Base-by-base conservation (phyloP, 768 basidiomycete genomes). In the Pholiota conissans region DNA sequence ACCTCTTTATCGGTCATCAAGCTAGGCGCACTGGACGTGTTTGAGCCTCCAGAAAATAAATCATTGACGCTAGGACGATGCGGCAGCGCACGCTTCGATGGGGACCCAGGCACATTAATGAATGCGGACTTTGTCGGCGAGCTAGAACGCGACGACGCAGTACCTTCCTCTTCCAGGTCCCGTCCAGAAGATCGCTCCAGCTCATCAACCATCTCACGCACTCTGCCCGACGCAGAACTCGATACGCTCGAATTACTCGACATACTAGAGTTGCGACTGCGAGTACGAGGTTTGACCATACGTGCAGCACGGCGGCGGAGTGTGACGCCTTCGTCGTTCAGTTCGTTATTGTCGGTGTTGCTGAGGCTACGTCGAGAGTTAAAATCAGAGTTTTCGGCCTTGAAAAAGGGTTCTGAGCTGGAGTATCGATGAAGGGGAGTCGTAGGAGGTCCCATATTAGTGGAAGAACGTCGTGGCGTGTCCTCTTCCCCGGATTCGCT, bases 21-120 rank as follows among this genome's bases (percentile, higher is more conserved):
- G 3, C 29, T 32, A 16, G 50, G 40, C 1, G 53, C 32, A 40
- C 27, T 42, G 9, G 40, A 28, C 16, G 24, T 49, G 39, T 46
- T 22, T 28, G 40, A 24, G 14, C 27, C n/a, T 20, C 10, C 27
- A 9, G 35, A 46, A 35, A 67, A 67, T 3, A 67, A 29, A 47
- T 62, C 55, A 29, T 60, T 62, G 1, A 67, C 64, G 1, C 52
- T 57, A 9, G 62, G 64, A 4, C 66, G 57, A 0, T 55, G 55
- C 10, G 66, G 66, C 13, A 67, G 52, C 2, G 55, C 22, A 22
- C 55, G 22, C 55, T 56, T 56, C 11, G 48, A 40, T 22, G 55
- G 47, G n/a, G 55, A 56, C 3, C 10, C 26, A 5, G 47, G n/a
- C 47, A 5, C 11, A 10, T 28, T 28, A 13, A 27, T 22, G 40